Evolutionary conservation across 2,329 filamentous ascomycete species (phyloP), one percentile per base, ranked within the genome.

Genomic region (Myriosclerotinia scirpicola): DNA sequence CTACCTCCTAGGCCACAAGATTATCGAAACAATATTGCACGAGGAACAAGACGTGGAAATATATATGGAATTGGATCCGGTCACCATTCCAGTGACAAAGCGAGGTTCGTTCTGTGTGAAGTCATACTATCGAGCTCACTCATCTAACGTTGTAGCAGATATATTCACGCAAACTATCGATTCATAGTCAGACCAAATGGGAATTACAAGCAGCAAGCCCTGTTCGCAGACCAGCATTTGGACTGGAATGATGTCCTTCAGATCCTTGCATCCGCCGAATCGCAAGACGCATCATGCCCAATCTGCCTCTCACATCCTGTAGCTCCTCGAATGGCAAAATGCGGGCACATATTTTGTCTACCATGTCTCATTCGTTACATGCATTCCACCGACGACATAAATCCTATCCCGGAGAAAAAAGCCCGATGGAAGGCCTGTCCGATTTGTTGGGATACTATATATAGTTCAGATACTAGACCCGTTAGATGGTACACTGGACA

Each of bases 261-360:
- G 79, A 89, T 99, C 64, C 84, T 99, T 72, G 95, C 91, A 11
- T 98, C 94, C 2, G 86, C 91, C 66, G 88, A 95, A 77, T 97
- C 93, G 0, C 95, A 99, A 78, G 84, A 88, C 54, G 86, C 93
- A 3, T 92, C 91, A 30, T 99, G 95, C 76, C 95, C 95, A 0
- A 99, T 99, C 65, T 99, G 95, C 75, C 85, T 99, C 38, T 96
- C 91, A 2, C 91, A 91, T 65, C 95, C 95, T 1, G 92, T 96
- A 22, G 95, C 95, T 9, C 93, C 95, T 42, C 88, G 95, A 66
- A 99, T 99, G 94, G 93, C 95, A 53, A 94, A 90, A 75, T 99
- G 95, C 75, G 95, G 95, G 1, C 95, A 99, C 76, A 97, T 99
- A 15, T 98, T 97, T 77, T 99, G 95, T 76, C 81, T 98, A 44